Evolutionary conservation across 2,329 filamentous ascomycete species (phyloP).

Genomic region (Ophiostoma fasciatum): DNA sequence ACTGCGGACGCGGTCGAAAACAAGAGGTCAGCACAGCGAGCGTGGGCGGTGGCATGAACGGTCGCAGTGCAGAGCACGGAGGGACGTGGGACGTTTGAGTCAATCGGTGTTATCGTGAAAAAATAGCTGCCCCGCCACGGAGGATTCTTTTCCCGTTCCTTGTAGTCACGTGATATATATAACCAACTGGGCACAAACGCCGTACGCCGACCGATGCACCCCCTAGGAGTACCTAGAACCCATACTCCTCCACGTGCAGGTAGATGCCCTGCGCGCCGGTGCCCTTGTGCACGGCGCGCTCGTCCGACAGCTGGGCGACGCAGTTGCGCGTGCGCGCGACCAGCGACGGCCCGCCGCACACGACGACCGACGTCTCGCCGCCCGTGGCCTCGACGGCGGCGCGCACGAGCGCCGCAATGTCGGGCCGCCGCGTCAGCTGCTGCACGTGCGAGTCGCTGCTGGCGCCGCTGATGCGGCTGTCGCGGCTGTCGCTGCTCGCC

Average conservation of each 20-base stretch:
- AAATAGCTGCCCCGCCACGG: no score
- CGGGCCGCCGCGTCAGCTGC: constrained; percentile 31
- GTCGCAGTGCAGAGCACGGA: neutral
- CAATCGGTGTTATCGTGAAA: constrained; percentile 3
- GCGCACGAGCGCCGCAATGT: constrained; percentile 36
- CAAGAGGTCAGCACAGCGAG: constrained; percentile 2
- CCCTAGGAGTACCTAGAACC: constrained; percentile 11
- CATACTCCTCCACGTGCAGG: constrained; percentile 45
- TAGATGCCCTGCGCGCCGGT: constrained; percentile 48
- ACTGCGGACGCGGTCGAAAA: constrained; percentile 1
- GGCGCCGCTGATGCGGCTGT: constrained; percentile 10
- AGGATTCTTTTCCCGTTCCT: no score
- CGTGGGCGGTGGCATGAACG: constrained; percentile 3
- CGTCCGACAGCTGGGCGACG: constrained; percentile 41
- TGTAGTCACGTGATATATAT: neutral
- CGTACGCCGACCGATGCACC: no score
- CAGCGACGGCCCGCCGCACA: constrained; percentile 42
- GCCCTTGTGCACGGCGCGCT: constrained; percentile 48
- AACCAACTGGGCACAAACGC: neutral
- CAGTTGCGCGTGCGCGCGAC: constrained; percentile 39
- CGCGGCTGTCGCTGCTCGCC: no score
- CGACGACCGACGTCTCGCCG: constrained; percentile 46
- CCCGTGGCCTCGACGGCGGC: constrained; percentile 39
- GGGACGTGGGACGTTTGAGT: neutral
- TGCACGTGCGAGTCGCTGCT: constrained; percentile 27